phyloP scores from a whole-genome alignment of 768 basidiomycete species.

The Hysterangium stoloniferum region DNA sequence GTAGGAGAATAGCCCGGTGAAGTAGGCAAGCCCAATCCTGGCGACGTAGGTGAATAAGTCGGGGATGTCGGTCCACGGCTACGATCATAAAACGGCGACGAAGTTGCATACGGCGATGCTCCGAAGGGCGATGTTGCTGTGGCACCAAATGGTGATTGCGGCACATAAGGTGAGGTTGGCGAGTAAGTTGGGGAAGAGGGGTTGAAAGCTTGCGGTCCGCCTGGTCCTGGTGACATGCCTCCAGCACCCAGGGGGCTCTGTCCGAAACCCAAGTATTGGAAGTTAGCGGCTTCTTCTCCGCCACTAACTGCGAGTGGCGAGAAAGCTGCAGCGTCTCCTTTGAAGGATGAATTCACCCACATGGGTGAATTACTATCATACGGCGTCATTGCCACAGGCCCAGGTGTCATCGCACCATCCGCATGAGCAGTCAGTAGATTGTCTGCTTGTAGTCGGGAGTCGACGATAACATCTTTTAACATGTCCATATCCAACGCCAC shows the following conservation, averaged over 20 bases:
- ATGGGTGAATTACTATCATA: conserved; percentile 89
- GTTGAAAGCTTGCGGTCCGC: conserved; percentile 78
- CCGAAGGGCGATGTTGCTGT: conserved; percentile 81
- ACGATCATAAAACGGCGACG: conserved; percentile 76
- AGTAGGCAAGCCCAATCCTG: conserved; percentile 70
- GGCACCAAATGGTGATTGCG: conserved; percentile 66
- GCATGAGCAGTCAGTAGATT: conserved; percentile 69
- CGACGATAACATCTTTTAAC: conserved; percentile 97
- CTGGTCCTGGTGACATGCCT: conserved; percentile 80
- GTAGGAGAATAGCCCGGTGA: conserved; percentile 65
- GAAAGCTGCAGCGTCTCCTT: conserved; percentile 84
- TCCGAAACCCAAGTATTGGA: conserved; percentile 70
- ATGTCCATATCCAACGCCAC: conserved; percentile 95
- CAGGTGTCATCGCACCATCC: conserved; percentile 87
- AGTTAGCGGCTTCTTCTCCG: conserved; percentile 74
- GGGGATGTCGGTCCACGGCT: conserved; percentile 67
- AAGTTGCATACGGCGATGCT: conserved; percentile 71
- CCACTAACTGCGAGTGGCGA: conserved; percentile 88
- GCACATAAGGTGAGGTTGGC: conserved; percentile 84
- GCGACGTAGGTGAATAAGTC: conserved; percentile 84
- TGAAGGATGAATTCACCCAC: conserved; percentile 70
- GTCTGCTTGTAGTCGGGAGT: conserved; percentile 86
- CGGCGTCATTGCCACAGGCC: conserved; percentile 91
- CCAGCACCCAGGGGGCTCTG: conserved; percentile 80
- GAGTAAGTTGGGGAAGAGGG: conserved; percentile 87